Base-by-base conservation (phyloP, 768 basidiomycete species). In the Suillus weaverae region DNA sequence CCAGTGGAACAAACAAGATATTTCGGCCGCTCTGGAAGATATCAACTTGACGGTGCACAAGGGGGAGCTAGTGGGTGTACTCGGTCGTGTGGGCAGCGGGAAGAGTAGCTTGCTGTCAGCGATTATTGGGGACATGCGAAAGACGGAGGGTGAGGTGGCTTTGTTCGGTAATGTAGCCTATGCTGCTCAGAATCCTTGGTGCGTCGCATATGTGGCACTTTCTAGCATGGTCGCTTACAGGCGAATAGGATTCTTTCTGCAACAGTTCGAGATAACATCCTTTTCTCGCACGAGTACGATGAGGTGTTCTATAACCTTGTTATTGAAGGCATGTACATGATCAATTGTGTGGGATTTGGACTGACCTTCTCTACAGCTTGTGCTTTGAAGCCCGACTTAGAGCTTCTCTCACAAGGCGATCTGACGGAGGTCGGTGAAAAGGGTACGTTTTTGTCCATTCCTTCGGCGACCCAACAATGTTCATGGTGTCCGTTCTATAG, bases 41-140 rank as follows among this genome's bases (percentile, higher is more conserved):
- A 89, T 98, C 68, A 86, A 89, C 69, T 69, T 99, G 26, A 81
- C 81, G 0, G 86, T 91, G 2, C 84, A 82, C 61, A 96, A 94
- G 73, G 95, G 96, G 8, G 92, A 97, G 69, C 77, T 98, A 6
- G 81, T 95, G 0, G 94, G 90, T 3, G 78, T 98, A 8, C 83
- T 97, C 20, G 97, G 97, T 18, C 88, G 92, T 26, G 95, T 98
- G 30, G 96, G 95, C 10, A 86, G 88, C 44, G 96, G 97, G 62
- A 99, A 99, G 91, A 87, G 89, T 9, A 91, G 89, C 72, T 74
- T 94, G 32, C 70, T 93, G 48, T 88, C 89, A 2, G 91, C 93
- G 0, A 88, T 95, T 62, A 87, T 95, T 48, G 95, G 95, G 2
- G 94, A 95, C 65, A 95, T 97, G 94, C 83, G 79, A 18, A 85